phyloP scores from a whole-genome alignment of 2,329 filamentous ascomycete genomes.

The Aspergillus awamori region DNA sequence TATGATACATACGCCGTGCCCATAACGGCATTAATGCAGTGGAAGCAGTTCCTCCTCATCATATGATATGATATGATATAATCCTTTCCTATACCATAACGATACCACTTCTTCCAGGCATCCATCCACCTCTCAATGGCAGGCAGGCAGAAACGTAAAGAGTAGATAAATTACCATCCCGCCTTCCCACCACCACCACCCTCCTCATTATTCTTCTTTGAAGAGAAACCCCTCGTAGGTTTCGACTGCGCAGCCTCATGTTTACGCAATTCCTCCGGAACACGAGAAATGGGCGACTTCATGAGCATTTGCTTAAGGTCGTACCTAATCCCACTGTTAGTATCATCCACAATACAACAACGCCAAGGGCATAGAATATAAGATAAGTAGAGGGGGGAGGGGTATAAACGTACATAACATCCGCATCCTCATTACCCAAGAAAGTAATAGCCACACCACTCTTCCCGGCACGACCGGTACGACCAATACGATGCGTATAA shows the following conservation, averaged over 20 bases:
- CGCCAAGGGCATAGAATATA: conserved; percentile 1
- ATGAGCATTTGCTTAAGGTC: conserved; percentile 94
- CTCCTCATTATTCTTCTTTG: conserved; percentile 48
- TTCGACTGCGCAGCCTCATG: conserved; percentile 92
- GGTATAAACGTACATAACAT: conserved; percentile 68
- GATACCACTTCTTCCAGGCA: not conserved
- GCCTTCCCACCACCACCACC: conserved; percentile 41
- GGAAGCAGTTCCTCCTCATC: not conserved
- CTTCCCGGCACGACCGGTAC: conserved; percentile 97
- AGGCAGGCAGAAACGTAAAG: not conserved
- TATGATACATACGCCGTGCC: not conserved
- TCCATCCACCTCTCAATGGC: not conserved
- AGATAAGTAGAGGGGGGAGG: not conserved
- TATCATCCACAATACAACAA: too few species aligned
- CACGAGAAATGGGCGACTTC: conserved; percentile 83
- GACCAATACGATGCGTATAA: conserved; percentile 95
- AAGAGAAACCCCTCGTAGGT: conserved; percentile 51
- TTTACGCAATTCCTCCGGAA: conserved; percentile 86
- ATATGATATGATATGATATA: not conserved
- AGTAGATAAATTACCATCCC: conserved; percentile 30
- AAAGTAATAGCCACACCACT: conserved; percentile 96
- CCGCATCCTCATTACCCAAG: conserved; percentile 83
- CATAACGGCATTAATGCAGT: not conserved
- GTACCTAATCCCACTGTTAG: conserved; percentile 49
- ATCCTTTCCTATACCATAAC: not conserved